Conservation (phyloP, 2,329 filamentous ascomycete species). For the Ophiostoma sp. region DNA sequence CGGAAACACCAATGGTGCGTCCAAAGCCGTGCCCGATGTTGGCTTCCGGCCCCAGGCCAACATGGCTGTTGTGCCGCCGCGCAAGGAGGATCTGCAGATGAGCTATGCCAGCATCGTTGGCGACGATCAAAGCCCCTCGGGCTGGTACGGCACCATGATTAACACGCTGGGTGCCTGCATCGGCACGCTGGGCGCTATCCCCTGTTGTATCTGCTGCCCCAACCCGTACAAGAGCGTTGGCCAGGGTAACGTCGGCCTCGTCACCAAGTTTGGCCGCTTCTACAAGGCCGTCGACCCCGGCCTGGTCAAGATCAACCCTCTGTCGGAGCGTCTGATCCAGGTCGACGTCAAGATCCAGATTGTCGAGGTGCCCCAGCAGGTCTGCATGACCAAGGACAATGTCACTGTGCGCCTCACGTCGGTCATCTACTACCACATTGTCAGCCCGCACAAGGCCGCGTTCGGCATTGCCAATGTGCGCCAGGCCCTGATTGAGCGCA, state of each 20-base stretch:
- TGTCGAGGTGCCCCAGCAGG: constrained; percentile 89
- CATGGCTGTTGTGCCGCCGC: constrained; percentile 72
- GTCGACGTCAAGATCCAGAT: constrained; percentile 99
- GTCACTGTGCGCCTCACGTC: constrained; percentile 89
- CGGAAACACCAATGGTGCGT: not conserved
- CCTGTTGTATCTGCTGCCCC: constrained; percentile 85
- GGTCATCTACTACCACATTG: constrained; percentile 99
- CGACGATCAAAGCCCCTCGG: constrained; percentile 63
- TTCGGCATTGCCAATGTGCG: constrained; percentile 94
- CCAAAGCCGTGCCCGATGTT: constrained; percentile 10
- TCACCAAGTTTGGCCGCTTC: constrained; percentile 93
- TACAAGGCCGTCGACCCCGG: constrained; percentile 94
- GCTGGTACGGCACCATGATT: constrained; percentile 84
- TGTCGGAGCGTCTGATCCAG: constrained; percentile 82
- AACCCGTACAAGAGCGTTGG: constrained; percentile 92
- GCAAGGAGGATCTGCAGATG: constrained; percentile 75
- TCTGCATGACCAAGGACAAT: constrained; percentile 99
- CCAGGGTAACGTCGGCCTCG: constrained; percentile 90
- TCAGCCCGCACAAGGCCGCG: constrained; percentile 89
- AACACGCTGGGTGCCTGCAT: constrained; percentile 63
- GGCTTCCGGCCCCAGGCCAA: constrained; percentile 50
- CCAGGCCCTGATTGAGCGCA: constrained; percentile 94
- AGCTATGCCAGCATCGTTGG: constrained; percentile 64
- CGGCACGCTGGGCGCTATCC: constrained; percentile 77
- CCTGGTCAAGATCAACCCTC: constrained; percentile 93